Evolutionary conservation across 306 rosid species (phyloP).

Genomic region (Pyrus bretschneideri): DNA sequence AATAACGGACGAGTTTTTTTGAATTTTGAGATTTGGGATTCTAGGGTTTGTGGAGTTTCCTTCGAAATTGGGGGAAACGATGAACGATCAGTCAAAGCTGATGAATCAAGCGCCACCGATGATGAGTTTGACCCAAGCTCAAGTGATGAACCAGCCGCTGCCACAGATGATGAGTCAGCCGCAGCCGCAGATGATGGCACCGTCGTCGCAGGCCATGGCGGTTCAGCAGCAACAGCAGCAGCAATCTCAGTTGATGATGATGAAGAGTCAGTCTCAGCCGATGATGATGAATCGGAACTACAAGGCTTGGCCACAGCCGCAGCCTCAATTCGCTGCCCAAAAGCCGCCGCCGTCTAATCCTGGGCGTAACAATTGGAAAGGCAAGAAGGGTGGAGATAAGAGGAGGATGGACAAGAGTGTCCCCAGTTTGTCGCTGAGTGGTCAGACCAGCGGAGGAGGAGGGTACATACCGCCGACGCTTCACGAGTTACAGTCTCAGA

Average conservation of each 20-base stretch:
- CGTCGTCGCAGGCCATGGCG: conserved; percentile 29
- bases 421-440: conserved; percentile 13
- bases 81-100: conserved; percentile 48
- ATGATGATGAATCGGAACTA: conserved; percentile 37
- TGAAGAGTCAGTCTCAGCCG: conserved; percentile 33
- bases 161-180: conserved; percentile 28
- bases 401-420: conserved; percentile 48
- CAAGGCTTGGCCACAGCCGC: conserved; percentile 31
- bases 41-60: conserved; percentile 18
- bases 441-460: conserved; percentile 22
- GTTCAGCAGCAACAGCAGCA: conserved; percentile 27
- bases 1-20: not conserved
- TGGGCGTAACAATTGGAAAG: conserved; percentile 66
- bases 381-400: conserved; percentile 53
- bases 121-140: conserved; percentile 28
- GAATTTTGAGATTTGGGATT: not conserved
- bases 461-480: conserved; percentile 67
- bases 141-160: conserved; percentile 15
- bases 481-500: conserved; percentile 77
- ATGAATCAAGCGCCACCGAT: conserved; percentile 31
- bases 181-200: conserved; percentile 32
- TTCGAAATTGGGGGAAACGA: conserved; percentile 5
- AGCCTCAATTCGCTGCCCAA: conserved; percentile 24
- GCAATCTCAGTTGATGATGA: conserved; percentile 33
- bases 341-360: conserved; percentile 17